Evolutionary conservation across 1,284 basidiomycete species (phyloP).

Genomic region (Cryptococcus sp.): DNA sequence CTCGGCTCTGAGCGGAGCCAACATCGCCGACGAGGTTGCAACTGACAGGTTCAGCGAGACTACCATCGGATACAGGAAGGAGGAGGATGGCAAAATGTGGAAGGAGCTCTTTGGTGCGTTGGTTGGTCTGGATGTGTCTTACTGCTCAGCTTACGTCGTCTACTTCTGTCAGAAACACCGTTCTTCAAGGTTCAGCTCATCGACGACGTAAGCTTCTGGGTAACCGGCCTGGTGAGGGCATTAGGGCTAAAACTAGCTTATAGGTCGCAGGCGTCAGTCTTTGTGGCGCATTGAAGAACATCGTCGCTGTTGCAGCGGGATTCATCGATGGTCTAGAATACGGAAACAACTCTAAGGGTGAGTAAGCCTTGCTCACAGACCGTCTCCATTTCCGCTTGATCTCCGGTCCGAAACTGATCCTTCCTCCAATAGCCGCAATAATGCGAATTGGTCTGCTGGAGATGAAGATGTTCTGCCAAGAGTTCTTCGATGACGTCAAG

Average conservation of each 20-base stretch:
- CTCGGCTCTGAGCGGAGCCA: conserved; percentile 62
- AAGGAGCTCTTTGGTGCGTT: conserved; percentile 55
- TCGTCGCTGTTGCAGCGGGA: conserved; percentile 62
- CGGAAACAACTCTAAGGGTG: conserved; percentile 62
- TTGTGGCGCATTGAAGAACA: conserved; percentile 62
- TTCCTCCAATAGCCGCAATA: conserved; percentile 55
- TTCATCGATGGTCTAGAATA: conserved; percentile 60
- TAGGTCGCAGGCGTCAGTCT: conserved; percentile 59
- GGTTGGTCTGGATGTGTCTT: no score
- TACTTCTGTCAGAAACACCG: conserved; percentile 42
- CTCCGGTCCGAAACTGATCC: neutral
- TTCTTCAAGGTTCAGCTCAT: conserved; percentile 60
- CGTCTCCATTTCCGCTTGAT: neutral
- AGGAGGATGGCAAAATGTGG: conserved; percentile 56
- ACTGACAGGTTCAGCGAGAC: conserved; percentile 59
- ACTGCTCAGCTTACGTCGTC: no score
- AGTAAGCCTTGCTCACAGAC: conserved; percentile 10
- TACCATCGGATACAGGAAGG: conserved; percentile 59
- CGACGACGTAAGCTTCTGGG: conserved; percentile 55
- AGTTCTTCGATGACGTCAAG: conserved; percentile 60
- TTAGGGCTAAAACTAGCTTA: no score
- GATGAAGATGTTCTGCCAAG: conserved; percentile 58
- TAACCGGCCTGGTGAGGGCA: no score
- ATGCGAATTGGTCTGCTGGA: conserved; percentile 60
- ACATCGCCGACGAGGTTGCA: conserved; percentile 63